phyloP scores from a whole-genome alignment of 176 grass and related monocot genomes.

The Alloteropsis semialata region DNA sequence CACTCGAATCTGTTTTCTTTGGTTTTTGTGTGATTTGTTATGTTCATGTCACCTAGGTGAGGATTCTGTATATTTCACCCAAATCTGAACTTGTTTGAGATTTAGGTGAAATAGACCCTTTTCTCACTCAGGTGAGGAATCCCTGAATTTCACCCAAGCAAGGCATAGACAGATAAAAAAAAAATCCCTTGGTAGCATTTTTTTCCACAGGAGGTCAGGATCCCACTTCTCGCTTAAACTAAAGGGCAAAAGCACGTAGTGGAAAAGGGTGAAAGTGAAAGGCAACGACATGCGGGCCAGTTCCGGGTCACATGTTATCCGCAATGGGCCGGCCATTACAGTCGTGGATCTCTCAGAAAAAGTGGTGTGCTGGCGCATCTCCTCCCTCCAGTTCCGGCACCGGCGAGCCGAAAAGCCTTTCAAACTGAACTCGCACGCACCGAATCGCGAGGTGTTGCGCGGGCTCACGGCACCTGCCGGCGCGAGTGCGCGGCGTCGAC shows the following conservation, averaged over 20 bases:
- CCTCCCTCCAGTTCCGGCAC: background rate
- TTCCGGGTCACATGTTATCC: background rate
- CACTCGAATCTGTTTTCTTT: too few species aligned
- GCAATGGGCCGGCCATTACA: slow-evolving; percentile 4
- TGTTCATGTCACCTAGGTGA: too few species aligned
- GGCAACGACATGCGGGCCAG: background rate
- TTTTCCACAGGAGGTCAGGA: too few species aligned
- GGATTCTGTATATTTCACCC: too few species aligned
- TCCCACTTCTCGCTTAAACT: too few species aligned
- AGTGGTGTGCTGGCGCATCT: background rate
- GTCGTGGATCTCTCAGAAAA: background rate
- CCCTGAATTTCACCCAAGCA: too few species aligned
- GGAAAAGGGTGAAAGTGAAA: background rate
- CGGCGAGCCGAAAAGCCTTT: background rate
- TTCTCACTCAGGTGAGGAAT: too few species aligned
- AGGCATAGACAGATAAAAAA: too few species aligned
- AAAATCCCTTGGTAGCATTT: too few species aligned
- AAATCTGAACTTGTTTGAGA: too few species aligned
- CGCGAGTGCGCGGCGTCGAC: background rate
- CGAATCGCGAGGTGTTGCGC: background rate
- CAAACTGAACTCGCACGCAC: background rate
- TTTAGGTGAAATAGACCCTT: too few species aligned
- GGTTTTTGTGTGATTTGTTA: too few species aligned
- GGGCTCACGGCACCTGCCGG: background rate
- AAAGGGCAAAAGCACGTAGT: background rate